Evolutionary conservation across 1,139 yeast species (phyloP), one percentile per base, ranked within the genome.

Genomic region (Yamadazyma triangularis): DNA sequence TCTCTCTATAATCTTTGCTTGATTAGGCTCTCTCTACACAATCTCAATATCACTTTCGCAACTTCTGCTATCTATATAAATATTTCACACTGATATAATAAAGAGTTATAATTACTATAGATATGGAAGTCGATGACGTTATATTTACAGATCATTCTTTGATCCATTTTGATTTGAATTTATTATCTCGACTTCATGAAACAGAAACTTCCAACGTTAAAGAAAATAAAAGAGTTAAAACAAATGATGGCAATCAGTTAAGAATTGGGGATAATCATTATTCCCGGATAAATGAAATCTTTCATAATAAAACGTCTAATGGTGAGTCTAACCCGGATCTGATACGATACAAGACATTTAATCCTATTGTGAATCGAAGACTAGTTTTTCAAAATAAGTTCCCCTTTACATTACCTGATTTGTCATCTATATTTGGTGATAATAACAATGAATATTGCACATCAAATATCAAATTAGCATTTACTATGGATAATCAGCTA

Each of bases 321-420:
- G 40, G 39, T 23, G 35, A 34, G 12, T 19, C 18, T 2, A 34
- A 42, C 20, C 30, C 31, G 4, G 20, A 19, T 8, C 45, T 40
- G 42, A 23, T 40, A 7, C 31, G 32, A 18, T 42, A 19, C 27
- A 29, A 36, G 9, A 32, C 35, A 6, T 41, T 26, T 23, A 44
- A 40, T 26, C 29, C 35, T 19, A 31, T 44, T 5, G 28, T 41
- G 7, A 26, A 36, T 23, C 27, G 43, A 15, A 24, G 26, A 13
- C 21, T 42, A 2, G 11, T 13, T 2, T 22, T 42, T 8, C 24
- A 23, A 8, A 24, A 28, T 13, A 10, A 32, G 6, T 13, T 33
- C 8, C 12, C 22, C 3, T 13, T 21, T 7, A 8, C 18, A 14
- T 28, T 28, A 8, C n/a, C 14, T 6, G 26, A 16, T 10, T 14